Percentiles rank a stretch among this genome's conserved stretches.
These are phyloP conservation scores for Erysimum pusillum DNA, from an alignment of 441 rosid species.

Conservation along the genomic window DNA sequence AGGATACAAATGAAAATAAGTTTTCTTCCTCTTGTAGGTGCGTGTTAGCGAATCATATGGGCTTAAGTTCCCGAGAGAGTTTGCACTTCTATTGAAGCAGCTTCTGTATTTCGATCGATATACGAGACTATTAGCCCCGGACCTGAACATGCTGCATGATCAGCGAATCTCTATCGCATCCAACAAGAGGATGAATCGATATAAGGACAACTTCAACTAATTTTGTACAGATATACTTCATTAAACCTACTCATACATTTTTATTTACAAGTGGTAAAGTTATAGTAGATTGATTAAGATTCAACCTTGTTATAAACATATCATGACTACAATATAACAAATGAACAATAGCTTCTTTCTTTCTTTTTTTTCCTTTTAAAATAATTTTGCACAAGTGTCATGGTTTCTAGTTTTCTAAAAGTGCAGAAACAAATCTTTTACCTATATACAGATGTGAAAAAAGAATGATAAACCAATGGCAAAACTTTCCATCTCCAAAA, in stretches of 20 bases:
- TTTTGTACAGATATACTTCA: conserved; percentile 25
- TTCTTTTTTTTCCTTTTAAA: neutral
- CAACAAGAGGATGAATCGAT: conserved; percentile 60
- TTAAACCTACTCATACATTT: neutral
- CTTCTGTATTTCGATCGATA: conserved; percentile 95
- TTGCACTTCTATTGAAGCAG: conserved; percentile 96
- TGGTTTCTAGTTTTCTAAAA: conserved; percentile 33
- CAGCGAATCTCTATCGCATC: conserved; percentile 88
- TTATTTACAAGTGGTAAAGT: conserved; percentile 17
- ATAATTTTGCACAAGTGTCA: conserved; percentile 39
- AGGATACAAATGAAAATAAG: neutral
- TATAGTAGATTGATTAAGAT: conserved; percentile 36
- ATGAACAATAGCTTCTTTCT: conserved; percentile 23
- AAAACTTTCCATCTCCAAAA: conserved; percentile 33
- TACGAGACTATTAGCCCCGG: conserved; percentile 90
- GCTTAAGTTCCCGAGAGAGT: conserved; percentile 89
- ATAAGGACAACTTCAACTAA: conserved; percentile 54
- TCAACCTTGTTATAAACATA: conserved; percentile 42
- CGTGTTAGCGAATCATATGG: conserved; percentile 93
- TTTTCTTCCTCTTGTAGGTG: conserved; percentile 56
- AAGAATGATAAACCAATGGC: conserved; percentile 45
- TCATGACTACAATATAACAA: conserved; percentile 28
- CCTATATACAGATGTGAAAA: conserved; percentile 43
- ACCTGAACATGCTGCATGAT: conserved; percentile 96
- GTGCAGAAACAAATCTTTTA: conserved; percentile 36